Base-by-base conservation (phyloP, 192 early-diverging fungal genomes). In the Thamnidium elegans region DNA sequence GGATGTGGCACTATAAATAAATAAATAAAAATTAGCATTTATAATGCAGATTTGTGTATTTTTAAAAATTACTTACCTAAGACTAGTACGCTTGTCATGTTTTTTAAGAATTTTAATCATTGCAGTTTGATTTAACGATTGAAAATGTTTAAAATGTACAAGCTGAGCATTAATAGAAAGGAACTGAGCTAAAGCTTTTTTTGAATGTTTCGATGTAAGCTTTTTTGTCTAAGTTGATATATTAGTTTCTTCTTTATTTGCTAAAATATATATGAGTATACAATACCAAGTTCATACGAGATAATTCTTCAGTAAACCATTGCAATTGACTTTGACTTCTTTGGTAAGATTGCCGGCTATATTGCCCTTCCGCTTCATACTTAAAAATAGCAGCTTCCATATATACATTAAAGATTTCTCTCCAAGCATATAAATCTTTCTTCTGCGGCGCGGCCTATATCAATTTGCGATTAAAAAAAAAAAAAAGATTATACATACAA, bases 71-170 rank as follows among this genome's bases (percentile, higher is more conserved):
- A 61, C 67, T 58, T 78, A 82, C 81, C 30, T 64, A 51, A 94
- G 70, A 21, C 86, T 85, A 9, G 88, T 92, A 20, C 86, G 83
- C 69, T 94, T 94, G 69, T 94, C 92, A 68, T 94, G 92, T 71
- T 94, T 94, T 71, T 94, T 94, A 34, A 94, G 70, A 31, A 94
- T 93, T 69, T 94, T 94, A 42, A 81, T 81, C 66, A 89, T 86
- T 0, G 92, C 91, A 51, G 78, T 83, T 54, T 84, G 83, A 72
- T 94, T 94, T 67, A 92, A 68, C 55, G 81, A 84, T 48, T 88
- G 81, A 72, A 94, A 89, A 47, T 85, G 82, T 63, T 85, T 84
- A 74, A 93, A 75, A 15, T 74, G 63, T 1, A 89, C 73, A 11
- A 93, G 78, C 42, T 90, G 84, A n/a, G 74, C 59, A 67, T 94